Conservation (phyloP, 2,329 filamentous ascomycete genomes). For the Coccinonectria pachysandricola region DNA sequence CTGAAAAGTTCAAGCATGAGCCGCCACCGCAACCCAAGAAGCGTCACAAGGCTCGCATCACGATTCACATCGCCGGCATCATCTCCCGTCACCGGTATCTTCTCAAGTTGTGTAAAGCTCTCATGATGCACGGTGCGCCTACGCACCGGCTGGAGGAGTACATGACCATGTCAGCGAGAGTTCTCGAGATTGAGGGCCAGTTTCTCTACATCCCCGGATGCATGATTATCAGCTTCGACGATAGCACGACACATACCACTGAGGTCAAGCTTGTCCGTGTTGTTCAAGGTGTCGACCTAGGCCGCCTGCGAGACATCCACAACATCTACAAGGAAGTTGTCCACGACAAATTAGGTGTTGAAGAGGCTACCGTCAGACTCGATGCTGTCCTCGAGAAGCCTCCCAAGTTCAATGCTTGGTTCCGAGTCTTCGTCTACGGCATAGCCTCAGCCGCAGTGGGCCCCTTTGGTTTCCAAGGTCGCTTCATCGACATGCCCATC, state of each 20-base stretch:
- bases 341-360: constrained; percentile 62
- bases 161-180: constrained; percentile 80
- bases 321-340: constrained; percentile 76
- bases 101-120: constrained; percentile 69
- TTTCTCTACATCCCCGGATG: constrained; percentile 85
- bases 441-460: constrained; percentile 66
- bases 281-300: constrained; percentile 60
- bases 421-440: constrained; percentile 59
- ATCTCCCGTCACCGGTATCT: constrained; percentile 75
- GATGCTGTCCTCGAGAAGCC: constrained; percentile 41
- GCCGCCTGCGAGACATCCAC: constrained; percentile 63
- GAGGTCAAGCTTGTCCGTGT: constrained; percentile 67
- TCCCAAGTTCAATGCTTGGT: constrained; percentile 39
- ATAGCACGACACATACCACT: constrained; percentile 61
- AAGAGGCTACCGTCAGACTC: constrained; percentile 55
- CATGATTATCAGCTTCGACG: constrained; percentile 91
- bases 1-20: constrained; percentile 33
- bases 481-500: constrained; percentile 68
- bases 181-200: constrained; percentile 79
- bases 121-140: constrained; percentile 86
- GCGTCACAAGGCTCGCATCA: constrained; percentile 33
- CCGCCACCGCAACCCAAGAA: constrained; percentile 27
- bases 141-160: constrained; percentile 89
- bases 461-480: constrained; percentile 69
- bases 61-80: constrained; percentile 53